Percentiles rank a stretch among this genome's conserved stretches.
phyloP scores from a whole-genome alignment of 2,329 filamentous ascomycete genomes.

The Thermothelomyces thermophilus region DNA sequence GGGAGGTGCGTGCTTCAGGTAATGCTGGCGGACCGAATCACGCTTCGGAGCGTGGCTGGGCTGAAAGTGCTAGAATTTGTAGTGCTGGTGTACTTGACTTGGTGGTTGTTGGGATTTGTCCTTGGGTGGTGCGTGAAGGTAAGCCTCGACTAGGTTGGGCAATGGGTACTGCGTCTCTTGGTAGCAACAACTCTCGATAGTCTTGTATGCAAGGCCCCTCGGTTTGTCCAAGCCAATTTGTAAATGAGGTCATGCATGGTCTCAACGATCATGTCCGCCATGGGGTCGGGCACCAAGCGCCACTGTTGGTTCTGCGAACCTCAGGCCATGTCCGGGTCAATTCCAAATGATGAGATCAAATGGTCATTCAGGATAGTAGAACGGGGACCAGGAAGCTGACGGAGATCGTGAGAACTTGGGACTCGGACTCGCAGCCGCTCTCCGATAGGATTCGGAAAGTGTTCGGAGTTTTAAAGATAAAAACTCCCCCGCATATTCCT shows the following conservation, averaged over 20 bases:
- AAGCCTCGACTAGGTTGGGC: neutral
- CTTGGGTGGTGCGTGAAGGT: neutral
- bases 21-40: slow-evolving; percentile 39
- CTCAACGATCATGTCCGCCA: too few species aligned
- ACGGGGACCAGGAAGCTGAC: neutral
- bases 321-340: neutral
- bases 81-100: slow-evolving; percentile 30
- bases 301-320: too few species aligned
- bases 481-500: neutral
- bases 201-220: too few species aligned
- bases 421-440: neutral
- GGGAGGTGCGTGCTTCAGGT: slow-evolving; percentile 34
- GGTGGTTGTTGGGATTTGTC: slow-evolving; percentile 25
- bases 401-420: neutral
- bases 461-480: neutral
- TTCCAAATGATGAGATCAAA: too few species aligned
- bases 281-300: too few species aligned
- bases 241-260: too few species aligned
- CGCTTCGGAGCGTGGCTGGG: slow-evolving; percentile 33
- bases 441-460: neutral
- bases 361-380: neutral
- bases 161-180: neutral
- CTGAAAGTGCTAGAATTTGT: slow-evolving; percentile 25
- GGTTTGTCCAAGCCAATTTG: too few species aligned
- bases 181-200: too few species aligned